Conservation (phyloP, 129 eudicot species). For the Pittosporum tobira region DNA sequence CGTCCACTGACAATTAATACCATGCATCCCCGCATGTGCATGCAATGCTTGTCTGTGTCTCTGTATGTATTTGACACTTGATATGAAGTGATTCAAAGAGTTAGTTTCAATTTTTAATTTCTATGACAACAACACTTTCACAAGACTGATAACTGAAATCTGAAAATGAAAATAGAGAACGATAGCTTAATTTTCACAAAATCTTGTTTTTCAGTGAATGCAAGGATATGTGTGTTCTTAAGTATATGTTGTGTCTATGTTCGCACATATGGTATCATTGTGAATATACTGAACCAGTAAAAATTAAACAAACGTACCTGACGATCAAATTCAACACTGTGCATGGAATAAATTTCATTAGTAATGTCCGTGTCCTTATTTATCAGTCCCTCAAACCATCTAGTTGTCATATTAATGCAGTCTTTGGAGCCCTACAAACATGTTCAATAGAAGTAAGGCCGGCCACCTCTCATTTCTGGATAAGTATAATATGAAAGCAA, state of each 20-base stretch:
- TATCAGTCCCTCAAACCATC: constrained; percentile 82
- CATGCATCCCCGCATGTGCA: not conserved
- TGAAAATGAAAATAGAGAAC: not conserved
- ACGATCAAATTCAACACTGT: constrained; percentile 73
- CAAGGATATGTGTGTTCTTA: not conserved
- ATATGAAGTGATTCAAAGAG: too few species aligned
- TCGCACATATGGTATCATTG: not conserved
- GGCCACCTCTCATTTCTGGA: too few species aligned
- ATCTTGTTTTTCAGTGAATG: not conserved
- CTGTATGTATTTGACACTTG: not conserved
- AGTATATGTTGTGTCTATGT: not conserved
- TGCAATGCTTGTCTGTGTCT: not conserved
- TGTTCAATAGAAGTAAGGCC: not conserved
- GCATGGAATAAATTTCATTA: constrained; percentile 79
- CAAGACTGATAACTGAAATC: not conserved
- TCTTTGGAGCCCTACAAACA: constrained; percentile 31
- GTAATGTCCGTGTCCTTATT: constrained; percentile 56
- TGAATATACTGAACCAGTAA: not conserved
- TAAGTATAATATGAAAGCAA: too few species aligned
- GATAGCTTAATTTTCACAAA: not conserved
- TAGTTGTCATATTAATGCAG: constrained; percentile 33
- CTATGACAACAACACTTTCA: too few species aligned
- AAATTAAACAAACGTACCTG: constrained; percentile 47
- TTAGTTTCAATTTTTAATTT: too few species aligned
- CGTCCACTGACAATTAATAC: too few species aligned